Evolutionary conservation across 805 yeast species (phyloP).

Genomic region (Nakazawaea wickerhamii): DNA sequence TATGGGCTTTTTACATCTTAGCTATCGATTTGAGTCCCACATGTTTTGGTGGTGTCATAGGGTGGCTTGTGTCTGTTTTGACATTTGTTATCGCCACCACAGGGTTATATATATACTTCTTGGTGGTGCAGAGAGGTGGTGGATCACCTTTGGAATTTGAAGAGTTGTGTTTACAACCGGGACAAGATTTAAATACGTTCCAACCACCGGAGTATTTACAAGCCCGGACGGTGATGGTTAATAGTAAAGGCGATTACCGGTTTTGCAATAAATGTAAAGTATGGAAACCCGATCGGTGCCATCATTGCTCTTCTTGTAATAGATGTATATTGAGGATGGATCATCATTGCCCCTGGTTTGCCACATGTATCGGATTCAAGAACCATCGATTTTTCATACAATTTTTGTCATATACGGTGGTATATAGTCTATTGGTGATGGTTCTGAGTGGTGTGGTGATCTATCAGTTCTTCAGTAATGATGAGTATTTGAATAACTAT

Average conservation of each 20-base stretch:
- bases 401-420: constrained; percentile 50
- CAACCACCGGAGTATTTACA: constrained; percentile 38
- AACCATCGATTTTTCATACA: constrained; percentile 82
- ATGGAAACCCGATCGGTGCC: constrained; percentile 59
- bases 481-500: constrained; percentile 32
- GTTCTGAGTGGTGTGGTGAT: constrained; percentile 35
- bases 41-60: constrained; percentile 16
- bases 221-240: constrained; percentile 38
- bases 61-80: constrained; percentile 18
- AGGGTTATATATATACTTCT: constrained; percentile 46
- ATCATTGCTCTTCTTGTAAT: constrained; percentile 48
- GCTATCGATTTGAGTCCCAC: constrained; percentile 24
- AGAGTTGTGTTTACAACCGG: constrained; percentile 29
- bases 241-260: constrained; percentile 60
- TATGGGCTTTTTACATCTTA: constrained; percentile 45
- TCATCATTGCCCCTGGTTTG: constrained; percentile 85
- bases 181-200: constrained; percentile 13
- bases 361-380: constrained; percentile 75
- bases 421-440: constrained; percentile 41
- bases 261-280: constrained; percentile 46
- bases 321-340: constrained; percentile 37
- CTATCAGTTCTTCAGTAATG: constrained; percentile 40
- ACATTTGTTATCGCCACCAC: constrained; percentile 28
- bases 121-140: constrained; percentile 48
- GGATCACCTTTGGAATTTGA: constrained; percentile 62